These are phyloP conservation scores for Ophioceras dolichostomum DNA, from an alignment of 2,329 filamentous ascomycete species.

Conservation along the genomic window DNA sequence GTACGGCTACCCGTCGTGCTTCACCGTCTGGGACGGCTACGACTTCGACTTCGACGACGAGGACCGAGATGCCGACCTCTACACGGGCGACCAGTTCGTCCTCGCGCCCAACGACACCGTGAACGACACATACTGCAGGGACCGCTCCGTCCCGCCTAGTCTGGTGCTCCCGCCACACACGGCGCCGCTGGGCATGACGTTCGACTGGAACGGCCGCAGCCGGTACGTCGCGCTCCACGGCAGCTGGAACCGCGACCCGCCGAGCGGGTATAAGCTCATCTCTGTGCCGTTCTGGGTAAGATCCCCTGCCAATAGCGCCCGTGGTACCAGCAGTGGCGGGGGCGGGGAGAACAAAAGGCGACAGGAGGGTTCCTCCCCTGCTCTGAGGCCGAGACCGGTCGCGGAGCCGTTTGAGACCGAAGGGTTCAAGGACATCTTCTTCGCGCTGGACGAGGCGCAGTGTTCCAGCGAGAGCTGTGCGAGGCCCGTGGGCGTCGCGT, in stretches of 20 bases:
- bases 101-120: slow-evolving; percentile 16
- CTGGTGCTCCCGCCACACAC: slow-evolving; percentile 45
- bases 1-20: background rate
- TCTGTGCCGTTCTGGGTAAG: slow-evolving; percentile 23
- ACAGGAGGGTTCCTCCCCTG: too few species aligned
- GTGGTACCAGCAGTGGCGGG: too few species aligned
- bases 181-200: slow-evolving; percentile 49
- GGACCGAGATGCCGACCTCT: slow-evolving; percentile 6
- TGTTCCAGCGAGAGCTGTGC: background rate
- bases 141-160: slow-evolving; percentile 20
- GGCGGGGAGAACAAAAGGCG: too few species aligned
- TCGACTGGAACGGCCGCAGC: slow-evolving; percentile 35
- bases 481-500: background rate
- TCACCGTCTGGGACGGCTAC: background rate
- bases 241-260: slow-evolving; percentile 33
- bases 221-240: slow-evolving; percentile 51
- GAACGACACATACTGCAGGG: slow-evolving; percentile 14
- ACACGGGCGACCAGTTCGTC: slow-evolving; percentile 18
- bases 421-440: background rate
- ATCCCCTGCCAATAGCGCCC: too few species aligned
- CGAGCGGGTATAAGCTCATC: slow-evolving; percentile 25
- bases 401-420: background rate
- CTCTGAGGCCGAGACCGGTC: background rate
- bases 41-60: slow-evolving; percentile 6
- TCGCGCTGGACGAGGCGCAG: background rate